A percentile compares a stretch with the other conserved stretches of the same genome.
These are phyloP conservation scores for Sonneratia caseolaris DNA, from an alignment of 345 rosid species.

Conservation along the genomic window DNA sequence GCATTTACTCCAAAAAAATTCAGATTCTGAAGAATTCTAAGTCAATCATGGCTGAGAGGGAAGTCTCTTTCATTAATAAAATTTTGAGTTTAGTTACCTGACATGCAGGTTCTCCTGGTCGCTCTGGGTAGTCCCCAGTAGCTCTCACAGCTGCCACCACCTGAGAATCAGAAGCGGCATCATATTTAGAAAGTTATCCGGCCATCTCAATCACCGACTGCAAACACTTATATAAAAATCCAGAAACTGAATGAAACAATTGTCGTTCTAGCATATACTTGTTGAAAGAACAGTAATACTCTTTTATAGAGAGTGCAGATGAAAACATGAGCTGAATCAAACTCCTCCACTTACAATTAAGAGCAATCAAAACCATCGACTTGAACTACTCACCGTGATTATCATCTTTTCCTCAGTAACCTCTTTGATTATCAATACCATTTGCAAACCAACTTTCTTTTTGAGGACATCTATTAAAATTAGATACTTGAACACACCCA, in stretches of 20 bases:
- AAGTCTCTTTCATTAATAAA: not conserved
- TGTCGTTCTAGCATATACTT: not conserved
- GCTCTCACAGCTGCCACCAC: conserved; percentile 73
- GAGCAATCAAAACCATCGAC: not conserved
- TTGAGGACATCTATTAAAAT: not conserved
- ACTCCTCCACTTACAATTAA: not conserved
- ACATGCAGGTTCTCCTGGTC: conserved; percentile 75
- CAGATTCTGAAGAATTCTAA: not conserved
- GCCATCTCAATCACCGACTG: not conserved
- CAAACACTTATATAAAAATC: not conserved
- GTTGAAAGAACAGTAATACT: not conserved
- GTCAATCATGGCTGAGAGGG: not conserved
- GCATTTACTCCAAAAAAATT: not conserved
- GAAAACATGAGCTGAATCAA: not conserved
- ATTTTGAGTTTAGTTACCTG: conserved; percentile 36
- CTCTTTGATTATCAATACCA: not conserved
- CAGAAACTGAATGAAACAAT: not conserved
- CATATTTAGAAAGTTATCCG: not conserved
- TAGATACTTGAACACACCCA: not conserved
- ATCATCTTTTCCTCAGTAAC: not conserved
- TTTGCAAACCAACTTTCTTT: not conserved
- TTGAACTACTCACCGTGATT: not conserved
- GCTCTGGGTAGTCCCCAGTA: conserved; percentile 78
- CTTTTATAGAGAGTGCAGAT: not conserved
- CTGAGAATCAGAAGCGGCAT: conserved; percentile 18